Base-by-base conservation (phyloP, 192 early-diverging fungal genomes). In the Phycomyces nitens region DNA sequence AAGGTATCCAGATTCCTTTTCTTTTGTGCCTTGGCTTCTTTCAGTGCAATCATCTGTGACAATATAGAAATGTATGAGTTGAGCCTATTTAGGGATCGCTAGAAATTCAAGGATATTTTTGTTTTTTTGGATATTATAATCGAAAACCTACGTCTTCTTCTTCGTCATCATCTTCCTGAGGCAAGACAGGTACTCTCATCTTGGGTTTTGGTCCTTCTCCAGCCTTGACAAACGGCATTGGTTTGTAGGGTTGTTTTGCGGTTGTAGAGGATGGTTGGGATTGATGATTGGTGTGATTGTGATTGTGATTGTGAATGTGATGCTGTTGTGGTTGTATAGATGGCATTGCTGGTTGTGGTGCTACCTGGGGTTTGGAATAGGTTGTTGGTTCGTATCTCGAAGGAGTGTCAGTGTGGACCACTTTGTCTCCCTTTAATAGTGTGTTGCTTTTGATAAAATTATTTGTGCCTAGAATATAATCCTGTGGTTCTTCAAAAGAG, bases 1-100 rank as follows among this genome's bases (percentile, higher is more conserved):
- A 94, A 94, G 22, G 83, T 69, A 63, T 95, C 92, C 61, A 96
- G 68, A 47, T 94, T 87, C 53, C 93, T 88, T 72, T 90, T 92
- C 64, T 80, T 82, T 49, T 74, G 78, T 21, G 79, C 62, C 41
- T 83, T 84, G 18, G 75, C 62, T 22, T 78, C 74, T 6, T 69
- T 66, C 14, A 73, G 58, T 52, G 64, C 64, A 26, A 65, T 50
- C 14, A 55, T 59, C 68, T 75, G 43, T 23, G 24, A 21, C 1
- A 18, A 51, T 10, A 2, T 12, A 40, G 21, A 2, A 42, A 53
- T 18, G 23, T 26, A 29, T 3, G 9, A 1, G 6, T 18, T 40
- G 24, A 59, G 7, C 3, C 15, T n/a, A n/a, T n/a, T n/a, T n/a
- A n/a, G n/a, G n/a, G n/a, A n/a, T n/a, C n/a, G n/a, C n/a, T n/a